Evolutionary conservation across 1,139 yeast genomes (phyloP), one percentile per base, ranked within the genome.

Genomic region (Yamadazyma diddensiae): DNA sequence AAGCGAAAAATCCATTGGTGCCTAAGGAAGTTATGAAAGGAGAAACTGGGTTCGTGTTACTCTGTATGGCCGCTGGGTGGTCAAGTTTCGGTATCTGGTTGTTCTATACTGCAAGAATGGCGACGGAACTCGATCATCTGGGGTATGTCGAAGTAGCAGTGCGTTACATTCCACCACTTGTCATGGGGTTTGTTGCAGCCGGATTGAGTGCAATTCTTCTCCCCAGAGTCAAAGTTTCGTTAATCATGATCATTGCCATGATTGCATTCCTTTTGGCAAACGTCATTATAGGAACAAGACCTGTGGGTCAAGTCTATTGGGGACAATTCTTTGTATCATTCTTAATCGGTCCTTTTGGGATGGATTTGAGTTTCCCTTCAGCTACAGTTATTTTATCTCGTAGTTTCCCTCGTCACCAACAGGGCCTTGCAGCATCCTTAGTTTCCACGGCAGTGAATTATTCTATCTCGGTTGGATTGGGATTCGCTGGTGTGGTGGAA

Each of bases 311-410:
- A 27, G 29, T 37, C 9, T 45, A 41, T 23, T 45, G 49, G 54
- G 48, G 6, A 2, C 77, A 72, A 36, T 62, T 69, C 28, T 76
- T 79, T 42, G 68, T 75, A 2, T 55, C 75, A 3, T 41, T 60
- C 22, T 28, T 75, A 2, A 43, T 78, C n/a, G 64, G 63, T 18
- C 71, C 79, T 0, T 66, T 71, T 43, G 85, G 82, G 0, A 77
- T 79, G 81, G 85, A 79, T 49, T 67, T 74, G 62, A 73, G 80
- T 31, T 79, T 78, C 51, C 85, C 86, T 0, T 75, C 84, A 0
- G 81, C 74, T 2, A 67, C 77, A 7, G 61, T 79, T 34, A 57
- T 78, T 24, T 54, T 79, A 21, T 63, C 75, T 23, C 58, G 68
- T 29, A 55, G 65, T n/a, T 61, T 79, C 20, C 82, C 83, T 0